Evolutionary conservation across 139 green algal genomes (phyloP).

Genomic region (Eudorina sp.): DNA sequence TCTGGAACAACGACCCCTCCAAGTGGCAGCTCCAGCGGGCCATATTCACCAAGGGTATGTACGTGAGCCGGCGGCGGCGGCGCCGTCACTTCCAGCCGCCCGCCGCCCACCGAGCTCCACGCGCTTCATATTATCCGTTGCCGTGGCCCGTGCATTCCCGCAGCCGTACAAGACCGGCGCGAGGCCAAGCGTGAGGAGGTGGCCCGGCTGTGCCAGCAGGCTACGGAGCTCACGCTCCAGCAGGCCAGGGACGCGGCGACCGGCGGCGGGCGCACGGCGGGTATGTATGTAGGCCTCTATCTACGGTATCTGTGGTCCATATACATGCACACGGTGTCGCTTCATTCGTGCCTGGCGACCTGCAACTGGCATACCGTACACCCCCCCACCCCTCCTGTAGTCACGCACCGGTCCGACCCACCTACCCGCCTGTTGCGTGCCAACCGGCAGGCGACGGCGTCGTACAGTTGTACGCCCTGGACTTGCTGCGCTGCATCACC

Average conservation of each 20-base stretch:
- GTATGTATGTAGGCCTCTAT: background rate
- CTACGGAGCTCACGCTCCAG: background rate
- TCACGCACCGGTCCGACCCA: background rate
- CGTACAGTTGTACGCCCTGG: background rate
- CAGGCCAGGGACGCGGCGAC: background rate
- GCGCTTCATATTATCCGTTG: too few relatives aligned
- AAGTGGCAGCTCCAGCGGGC: background rate
- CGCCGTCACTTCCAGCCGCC: too few relatives aligned
- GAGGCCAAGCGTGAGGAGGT: background rate
- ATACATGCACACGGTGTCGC: background rate
- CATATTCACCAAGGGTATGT: conserved; percentile 12
- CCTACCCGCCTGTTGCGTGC: background rate
- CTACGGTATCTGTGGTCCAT: background rate
- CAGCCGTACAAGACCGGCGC: conserved; percentile 3
- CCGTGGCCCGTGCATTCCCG: too few relatives aligned
- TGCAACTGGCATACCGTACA: background rate
- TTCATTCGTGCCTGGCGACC: background rate
- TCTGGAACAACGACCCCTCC: conserved; percentile 47
- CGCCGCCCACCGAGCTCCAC: too few relatives aligned
- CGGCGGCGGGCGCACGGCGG: background rate
- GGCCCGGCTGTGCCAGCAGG: background rate
- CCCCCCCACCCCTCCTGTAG: background rate
- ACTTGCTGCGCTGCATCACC: conserved; percentile 46
- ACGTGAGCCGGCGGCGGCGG: too few relatives aligned
- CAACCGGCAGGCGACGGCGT: background rate